Percentiles rank a stretch among this genome's conserved stretches.
Conservation (phyloP, 345 rosid genomes). For the Chamaenerion angustifolium region DNA sequence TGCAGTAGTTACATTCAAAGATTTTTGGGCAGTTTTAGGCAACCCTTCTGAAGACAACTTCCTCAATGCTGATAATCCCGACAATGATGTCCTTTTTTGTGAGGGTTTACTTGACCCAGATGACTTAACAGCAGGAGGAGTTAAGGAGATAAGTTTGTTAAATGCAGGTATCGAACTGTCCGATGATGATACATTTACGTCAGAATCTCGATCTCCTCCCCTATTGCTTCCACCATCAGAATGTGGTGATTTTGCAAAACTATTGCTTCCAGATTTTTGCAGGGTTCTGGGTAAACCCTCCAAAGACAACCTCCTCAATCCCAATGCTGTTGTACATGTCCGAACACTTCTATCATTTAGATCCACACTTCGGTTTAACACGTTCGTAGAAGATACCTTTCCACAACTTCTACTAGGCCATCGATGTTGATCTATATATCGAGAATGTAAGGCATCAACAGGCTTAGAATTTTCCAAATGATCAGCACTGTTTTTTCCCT, state of each 20-base stretch:
- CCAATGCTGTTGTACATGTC: conserved; percentile 22
- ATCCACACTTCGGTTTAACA: conserved; percentile 44
- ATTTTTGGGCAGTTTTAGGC: conserved; percentile 33
- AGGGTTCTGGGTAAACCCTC: conserved; percentile 12
- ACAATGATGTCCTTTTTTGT: conserved; percentile 12
- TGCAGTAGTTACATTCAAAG: conserved; percentile 34
- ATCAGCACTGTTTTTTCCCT: conserved; percentile 68
- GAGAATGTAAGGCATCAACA: conserved; percentile 44
- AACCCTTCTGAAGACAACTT: too few relatives aligned
- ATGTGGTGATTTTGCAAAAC: conserved; percentile 27
- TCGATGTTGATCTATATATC: conserved; percentile 79
- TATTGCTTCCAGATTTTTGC: conserved; percentile 49
- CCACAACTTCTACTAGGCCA: conserved; percentile 89
- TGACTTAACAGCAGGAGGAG: too few relatives aligned
- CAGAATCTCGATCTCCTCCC: conserved; percentile 15
- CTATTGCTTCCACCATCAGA: conserved; percentile 17
- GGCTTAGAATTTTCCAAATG: conserved; percentile 94
- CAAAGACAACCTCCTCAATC: conserved; percentile 10
- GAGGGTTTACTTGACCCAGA: too few relatives aligned
- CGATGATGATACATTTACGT: conserved; percentile 3
- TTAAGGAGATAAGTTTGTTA: too few relatives aligned
- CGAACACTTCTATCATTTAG: conserved; percentile 37
- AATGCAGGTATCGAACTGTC: too few relatives aligned
- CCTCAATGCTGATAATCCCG: conserved; percentile 35
- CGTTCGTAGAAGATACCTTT: conserved; percentile 13